These are phyloP conservation scores for Rhodosporidiobolus odoratus DNA, from an alignment of 768 basidiomycete genomes.

Conservation along the genomic window DNA sequence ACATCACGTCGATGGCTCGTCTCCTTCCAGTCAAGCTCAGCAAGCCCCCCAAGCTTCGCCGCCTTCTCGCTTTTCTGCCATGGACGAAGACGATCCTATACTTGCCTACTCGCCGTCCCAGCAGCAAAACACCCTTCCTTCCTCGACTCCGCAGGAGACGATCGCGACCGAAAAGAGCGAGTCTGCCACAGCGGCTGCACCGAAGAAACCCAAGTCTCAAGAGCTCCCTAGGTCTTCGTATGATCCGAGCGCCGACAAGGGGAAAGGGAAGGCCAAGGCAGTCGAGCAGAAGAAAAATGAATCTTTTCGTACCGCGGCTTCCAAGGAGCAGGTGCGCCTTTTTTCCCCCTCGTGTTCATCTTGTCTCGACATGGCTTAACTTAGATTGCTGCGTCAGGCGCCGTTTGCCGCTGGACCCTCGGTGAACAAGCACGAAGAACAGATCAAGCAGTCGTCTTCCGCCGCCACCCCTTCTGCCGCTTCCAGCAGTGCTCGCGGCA, in stretches of 20 bases:
- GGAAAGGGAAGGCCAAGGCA: neutral
- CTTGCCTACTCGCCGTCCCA: constrained; percentile 2
- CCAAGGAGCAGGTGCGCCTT: neutral
- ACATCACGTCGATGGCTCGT: neutral
- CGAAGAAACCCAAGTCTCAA: no score
- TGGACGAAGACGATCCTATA: constrained; percentile 6
- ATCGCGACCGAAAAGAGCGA: neutral
- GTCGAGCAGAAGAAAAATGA: neutral
- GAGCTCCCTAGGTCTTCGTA: neutral
- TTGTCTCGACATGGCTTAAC: no score
- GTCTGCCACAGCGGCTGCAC: neutral
- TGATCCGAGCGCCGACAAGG: neutral
- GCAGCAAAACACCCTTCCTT: neutral
- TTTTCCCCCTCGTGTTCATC: neutral
- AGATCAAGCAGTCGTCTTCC: no score
- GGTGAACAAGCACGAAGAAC: no score
- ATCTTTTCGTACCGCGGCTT: neutral
- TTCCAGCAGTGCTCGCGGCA: no score
- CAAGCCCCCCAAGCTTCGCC: neutral
- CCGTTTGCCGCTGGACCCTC: no score
- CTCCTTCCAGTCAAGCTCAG: neutral
- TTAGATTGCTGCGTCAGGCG: no score
- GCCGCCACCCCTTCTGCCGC: no score
- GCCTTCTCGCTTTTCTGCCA: neutral
- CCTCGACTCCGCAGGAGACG: constrained; percentile 4